Evolutionary conservation across 805 yeast species (phyloP), one percentile per base, ranked within the genome.

Genomic region (Kuraishia piskuri): DNA sequence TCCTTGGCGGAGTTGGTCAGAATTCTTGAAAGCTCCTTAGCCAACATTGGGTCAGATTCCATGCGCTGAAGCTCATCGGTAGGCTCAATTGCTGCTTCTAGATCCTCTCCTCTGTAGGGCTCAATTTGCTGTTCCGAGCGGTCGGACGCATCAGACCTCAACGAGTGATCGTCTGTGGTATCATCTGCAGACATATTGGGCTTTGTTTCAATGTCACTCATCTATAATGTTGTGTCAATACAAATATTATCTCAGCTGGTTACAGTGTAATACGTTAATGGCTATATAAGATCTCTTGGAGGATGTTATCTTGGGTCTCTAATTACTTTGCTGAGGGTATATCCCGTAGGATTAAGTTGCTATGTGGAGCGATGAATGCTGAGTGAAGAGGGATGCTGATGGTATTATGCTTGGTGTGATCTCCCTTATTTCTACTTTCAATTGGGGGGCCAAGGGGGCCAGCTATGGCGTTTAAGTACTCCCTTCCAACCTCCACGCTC

Each of bases 1-100:
- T 24, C 45, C 59, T 63, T 56, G 12, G 61, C 65, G 24, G 71
- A 66, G 50, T 71, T 71, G 0, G 82, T 78, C 49, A 78, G 58
- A 7, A 70, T 72, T 53, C 77, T 64, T 1, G 80, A 73, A 3
- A 78, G 48, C 46, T 61, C 57, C 48, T 31, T 31, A 31, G 40
- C 40, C 40, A 31, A 8, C 40, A 31, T 31, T 12, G 40, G 40
- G 17, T 31, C 40, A 31, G 40, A 31, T 31, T 31, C 40, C 17
- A 31, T 31, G 17, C 40, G 40, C 14, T 31, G 40, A n/a, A 31
- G 40, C 17, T 31, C 40, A 31, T 31, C 40, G 17, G 17, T n/a
- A 31, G 40, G 17, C 14, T 31, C 40, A 10, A 31, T 31, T 31
- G 40, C 40, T 3, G 40, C 40, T n/a, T 31, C 40, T 31, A n/a